These are phyloP conservation scores for Penicillium odoratum DNA, from an alignment of 495 filamentous ascomycete species.

Conservation along the genomic window DNA sequence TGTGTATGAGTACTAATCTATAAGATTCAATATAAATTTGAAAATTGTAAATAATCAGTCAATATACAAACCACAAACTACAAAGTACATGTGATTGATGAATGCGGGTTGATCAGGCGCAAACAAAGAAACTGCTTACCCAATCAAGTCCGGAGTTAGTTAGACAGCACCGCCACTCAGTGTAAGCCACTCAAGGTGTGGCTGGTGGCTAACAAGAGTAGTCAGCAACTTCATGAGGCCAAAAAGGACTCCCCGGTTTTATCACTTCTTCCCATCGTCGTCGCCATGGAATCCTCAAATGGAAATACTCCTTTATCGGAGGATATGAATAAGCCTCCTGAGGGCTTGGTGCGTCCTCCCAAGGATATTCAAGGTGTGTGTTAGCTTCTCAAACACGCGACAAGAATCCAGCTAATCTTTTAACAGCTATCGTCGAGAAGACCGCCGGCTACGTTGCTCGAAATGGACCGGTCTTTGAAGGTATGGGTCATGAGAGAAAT, in stretches of 20 bases:
- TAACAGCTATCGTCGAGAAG: slow-evolving; percentile 77
- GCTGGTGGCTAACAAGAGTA: slow-evolving; percentile 1
- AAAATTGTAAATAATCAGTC: background rate
- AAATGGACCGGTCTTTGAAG: slow-evolving; percentile 81
- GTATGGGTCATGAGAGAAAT: slow-evolving; percentile 26
- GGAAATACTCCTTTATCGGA: slow-evolving; percentile 53
- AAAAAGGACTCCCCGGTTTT: background rate
- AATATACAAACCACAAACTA: background rate
- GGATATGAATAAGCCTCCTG: slow-evolving; percentile 69
- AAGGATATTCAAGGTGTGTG: slow-evolving; percentile 70
- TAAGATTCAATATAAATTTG: background rate
- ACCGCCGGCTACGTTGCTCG: slow-evolving; percentile 90
- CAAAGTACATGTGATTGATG: background rate
- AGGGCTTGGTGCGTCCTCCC: slow-evolving; percentile 82
- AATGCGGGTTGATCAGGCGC: background rate
- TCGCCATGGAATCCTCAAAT: slow-evolving; percentile 56
- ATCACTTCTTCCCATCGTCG: slow-evolving; percentile 7
- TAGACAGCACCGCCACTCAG: background rate
- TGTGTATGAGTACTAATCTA: background rate
- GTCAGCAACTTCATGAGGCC: slow-evolving; percentile 3
- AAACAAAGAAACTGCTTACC: background rate
- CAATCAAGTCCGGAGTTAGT: background rate
- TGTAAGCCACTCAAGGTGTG: background rate
- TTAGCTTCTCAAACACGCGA: slow-evolving; percentile 4
- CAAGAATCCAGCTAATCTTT: slow-evolving; percentile 29